Base-by-base conservation (phyloP, 1,284 basidiomycete species). In the Heterobasidion annosum region DNA sequence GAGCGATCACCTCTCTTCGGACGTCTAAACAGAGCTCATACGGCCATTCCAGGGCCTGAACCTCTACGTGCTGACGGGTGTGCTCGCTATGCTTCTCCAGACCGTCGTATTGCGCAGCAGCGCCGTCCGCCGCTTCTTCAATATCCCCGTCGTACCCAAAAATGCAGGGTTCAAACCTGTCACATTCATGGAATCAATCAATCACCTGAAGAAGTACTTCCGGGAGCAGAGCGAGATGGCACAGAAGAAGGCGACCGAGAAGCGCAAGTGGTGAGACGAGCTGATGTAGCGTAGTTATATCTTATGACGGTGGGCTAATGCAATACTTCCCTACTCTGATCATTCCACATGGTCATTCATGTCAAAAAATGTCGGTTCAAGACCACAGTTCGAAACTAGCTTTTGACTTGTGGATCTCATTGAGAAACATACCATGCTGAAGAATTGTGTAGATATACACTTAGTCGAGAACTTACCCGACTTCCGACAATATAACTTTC, bases 41-140 rank as follows among this genome's bases (percentile, higher is more conserved):
- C 3, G 25, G 25, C 5, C 25, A 5, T 9, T 13, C 16, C 56
- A 87, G 81, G 87, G 82, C 43, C 72, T 90, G 13, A 69, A 85
- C 57, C 65, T 89, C 6, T 82, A 84, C 60, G 75, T 90, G 62
- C 62, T 78, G 32, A 73, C 77, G 6, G 76, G 76, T 8, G 72
- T 75, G 47, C 50, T 61, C 19, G 64, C 71, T 19, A 76, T 78
- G 51, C 66, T 70, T 6, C 18, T 67, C 1, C 83, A 86, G 63
- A 75, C 77, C 2, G 54, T 72, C 2, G 25, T 77, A 15, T 65
- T 86, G 35, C 78, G 80, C 49, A 59, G 65, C 9, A 71, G 76
- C 10, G 62, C 70, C 9, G 62, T 85, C 48, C 81, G 83, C 46
- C 59, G 66, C 33, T 57, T 64, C 2, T 64, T 85, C 34, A 62